phyloP scores from a whole-genome alignment of 2,329 filamentous ascomycete species.

The Neofusicoccum parvum region DNA sequence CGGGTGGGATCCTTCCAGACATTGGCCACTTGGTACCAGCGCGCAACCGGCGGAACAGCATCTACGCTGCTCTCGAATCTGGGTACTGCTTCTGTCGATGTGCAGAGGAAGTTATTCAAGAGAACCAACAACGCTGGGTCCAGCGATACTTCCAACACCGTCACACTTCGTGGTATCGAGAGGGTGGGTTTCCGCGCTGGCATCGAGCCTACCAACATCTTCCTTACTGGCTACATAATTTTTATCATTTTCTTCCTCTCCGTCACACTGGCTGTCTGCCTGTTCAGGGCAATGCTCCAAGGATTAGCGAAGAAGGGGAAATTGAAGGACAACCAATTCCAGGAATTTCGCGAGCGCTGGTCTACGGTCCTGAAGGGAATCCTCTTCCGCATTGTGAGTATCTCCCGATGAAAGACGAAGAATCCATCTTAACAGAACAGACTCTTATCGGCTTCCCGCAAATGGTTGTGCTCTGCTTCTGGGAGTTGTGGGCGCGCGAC shows the following conservation, averaged over 20 bases:
- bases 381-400: constrained; percentile 72
- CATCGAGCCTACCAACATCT: constrained; percentile 90
- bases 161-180: constrained; percentile 76
- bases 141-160: not conserved
- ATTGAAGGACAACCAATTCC: constrained; percentile 83
- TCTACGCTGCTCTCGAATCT: constrained; percentile 76
- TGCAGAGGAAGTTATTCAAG: constrained; percentile 59
- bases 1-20: constrained; percentile 80
- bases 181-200: constrained; percentile 81
- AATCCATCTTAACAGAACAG: constrained; percentile 26
- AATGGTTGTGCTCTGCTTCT: constrained; percentile 85
- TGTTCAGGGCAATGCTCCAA: constrained; percentile 83
- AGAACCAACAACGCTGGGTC: constrained; percentile 30
- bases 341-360: constrained; percentile 94
- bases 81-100: constrained; percentile 77
- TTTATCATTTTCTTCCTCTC: constrained; percentile 81
- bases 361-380: constrained; percentile 89
- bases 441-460: constrained; percentile 89
- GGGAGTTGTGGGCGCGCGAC: constrained; percentile 86
- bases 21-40: constrained; percentile 94
- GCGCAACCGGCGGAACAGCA: constrained; percentile 83
- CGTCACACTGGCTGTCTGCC: constrained; percentile 69
- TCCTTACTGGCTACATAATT: constrained; percentile 87
- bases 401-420: too few species aligned
- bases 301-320: constrained; percentile 70